Evolutionary conservation across 78 protist genomes (phyloP).

Genomic region (Anaeramoeba flamelloides): DNA sequence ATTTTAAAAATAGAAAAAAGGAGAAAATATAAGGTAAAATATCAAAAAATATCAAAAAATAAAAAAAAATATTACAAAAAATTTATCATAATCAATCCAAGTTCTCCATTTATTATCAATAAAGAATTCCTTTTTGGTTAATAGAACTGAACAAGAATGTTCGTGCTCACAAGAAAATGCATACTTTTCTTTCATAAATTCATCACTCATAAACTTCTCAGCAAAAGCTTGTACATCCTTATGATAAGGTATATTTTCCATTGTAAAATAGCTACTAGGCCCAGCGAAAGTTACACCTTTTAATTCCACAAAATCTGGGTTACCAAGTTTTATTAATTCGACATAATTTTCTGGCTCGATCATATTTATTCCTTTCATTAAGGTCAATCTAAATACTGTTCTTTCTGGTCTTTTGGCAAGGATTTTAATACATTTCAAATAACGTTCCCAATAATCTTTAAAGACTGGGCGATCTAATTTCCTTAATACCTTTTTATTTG

Average conservation of each 20-base stretch:
- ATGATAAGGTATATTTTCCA: constrained; percentile 61
- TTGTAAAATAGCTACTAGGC: constrained; percentile 16
- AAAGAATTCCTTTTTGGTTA: constrained; percentile 28
- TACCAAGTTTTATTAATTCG: constrained; percentile 36
- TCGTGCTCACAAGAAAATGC: constrained; percentile 59
- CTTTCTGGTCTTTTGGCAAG: constrained; percentile 29
- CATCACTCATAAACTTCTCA: constrained; percentile 2
- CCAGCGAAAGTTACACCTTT: constrained; percentile 25
- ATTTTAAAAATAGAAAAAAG: too few species aligned
- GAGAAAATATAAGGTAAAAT: too few species aligned
- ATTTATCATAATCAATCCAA: constrained; percentile 65
- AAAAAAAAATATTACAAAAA: constrained; percentile 11
- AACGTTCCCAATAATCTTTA: constrained; percentile 67
- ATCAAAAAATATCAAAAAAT: too few species aligned
- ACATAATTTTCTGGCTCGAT: constrained; percentile 34
- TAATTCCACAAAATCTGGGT: constrained; percentile 63
- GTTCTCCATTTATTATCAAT: constrained; percentile 51
- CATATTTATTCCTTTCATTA: constrained; percentile 37
- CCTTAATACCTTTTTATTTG: constrained; percentile 19
- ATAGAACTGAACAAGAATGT: constrained; percentile 49
- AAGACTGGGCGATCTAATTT: constrained; percentile 67
- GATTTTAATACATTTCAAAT: constrained; percentile 27
- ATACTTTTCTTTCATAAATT: constrained; percentile 16
- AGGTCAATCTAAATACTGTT: constrained; percentile 65
- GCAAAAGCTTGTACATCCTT: constrained; percentile 29